Percentiles rank a stretch among this genome's conserved stretches.
Evolutionary conservation across 1,139 yeast species (phyloP).

Genomic region (Magnusiomyces suaveolens): DNA sequence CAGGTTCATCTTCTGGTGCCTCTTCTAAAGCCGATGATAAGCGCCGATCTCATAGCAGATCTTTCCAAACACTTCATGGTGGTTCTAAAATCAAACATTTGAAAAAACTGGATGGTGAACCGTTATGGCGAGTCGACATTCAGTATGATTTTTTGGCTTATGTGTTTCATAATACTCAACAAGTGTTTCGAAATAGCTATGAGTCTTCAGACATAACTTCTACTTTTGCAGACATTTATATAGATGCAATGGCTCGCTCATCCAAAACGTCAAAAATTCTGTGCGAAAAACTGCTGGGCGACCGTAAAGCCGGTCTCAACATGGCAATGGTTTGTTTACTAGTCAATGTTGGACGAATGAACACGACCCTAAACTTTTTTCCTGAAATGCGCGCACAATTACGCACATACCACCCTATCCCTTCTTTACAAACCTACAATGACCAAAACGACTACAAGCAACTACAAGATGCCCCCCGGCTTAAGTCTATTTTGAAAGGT

Average conservation of each 20-base stretch:
- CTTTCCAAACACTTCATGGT: constrained; percentile 25
- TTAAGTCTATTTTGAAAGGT: constrained; percentile 82
- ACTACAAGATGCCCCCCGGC: constrained; percentile 87
- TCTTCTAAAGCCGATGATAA: constrained; percentile 1
- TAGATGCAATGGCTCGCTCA: constrained; percentile 73
- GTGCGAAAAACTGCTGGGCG: constrained; percentile 65
- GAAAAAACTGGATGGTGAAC: constrained; percentile 87
- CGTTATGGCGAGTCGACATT: constrained; percentile 79
- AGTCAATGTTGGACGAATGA: constrained; percentile 88
- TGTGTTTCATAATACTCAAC: constrained; percentile 52
- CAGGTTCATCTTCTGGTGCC: too few relatives aligned
- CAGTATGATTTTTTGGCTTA: constrained; percentile 68
- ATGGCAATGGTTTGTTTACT: constrained; percentile 77
- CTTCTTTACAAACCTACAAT: constrained; percentile 69
- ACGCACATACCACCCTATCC: constrained; percentile 87
- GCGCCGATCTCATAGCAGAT: constrained; percentile 20
- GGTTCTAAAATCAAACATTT: constrained; percentile 51
- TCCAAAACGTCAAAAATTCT: constrained; percentile 75
- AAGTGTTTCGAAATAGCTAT: constrained; percentile 60
- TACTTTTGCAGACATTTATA: constrained; percentile 79
- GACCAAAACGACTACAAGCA: constrained; percentile 50
- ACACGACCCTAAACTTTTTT: constrained; percentile 89
- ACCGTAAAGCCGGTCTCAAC: constrained; percentile 46
- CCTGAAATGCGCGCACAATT: constrained; percentile 95
- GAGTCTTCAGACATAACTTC: constrained; percentile 25